Percentiles rank a stretch among this genome's conserved stretches.
Conservation (phyloP, 495 filamentous ascomycete species). For the Penicillium crystallinum region DNA sequence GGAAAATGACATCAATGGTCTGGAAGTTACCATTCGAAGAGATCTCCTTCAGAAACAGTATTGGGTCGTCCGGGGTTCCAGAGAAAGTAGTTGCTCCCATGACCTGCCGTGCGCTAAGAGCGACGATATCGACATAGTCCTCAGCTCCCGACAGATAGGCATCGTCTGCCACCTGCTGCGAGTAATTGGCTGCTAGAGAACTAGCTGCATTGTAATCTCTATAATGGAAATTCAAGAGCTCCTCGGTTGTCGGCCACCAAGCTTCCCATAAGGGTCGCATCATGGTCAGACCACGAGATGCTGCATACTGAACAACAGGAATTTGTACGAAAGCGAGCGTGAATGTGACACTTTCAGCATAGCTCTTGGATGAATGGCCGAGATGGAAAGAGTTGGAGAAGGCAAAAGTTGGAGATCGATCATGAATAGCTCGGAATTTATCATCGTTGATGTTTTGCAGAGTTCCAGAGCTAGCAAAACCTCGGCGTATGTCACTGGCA, state of each 20-base stretch:
- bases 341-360: constrained; percentile 59
- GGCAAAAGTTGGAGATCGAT: constrained; percentile 85
- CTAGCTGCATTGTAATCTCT: constrained; percentile 61
- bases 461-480: constrained; percentile 65
- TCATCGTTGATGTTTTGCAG: constrained; percentile 62
- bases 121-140: constrained; percentile 71
- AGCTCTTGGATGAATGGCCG: constrained; percentile 16
- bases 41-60: constrained; percentile 93
- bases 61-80: constrained; percentile 76
- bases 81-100: constrained; percentile 86
- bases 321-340: constrained; percentile 81
- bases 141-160: constrained; percentile 53
- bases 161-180: constrained; percentile 68
- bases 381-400: constrained; percentile 78
- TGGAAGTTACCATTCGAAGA: constrained; percentile 92
- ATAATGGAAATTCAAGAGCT: constrained; percentile 71
- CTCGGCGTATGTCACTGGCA: constrained; percentile 60
- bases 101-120: constrained; percentile 84
- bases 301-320: constrained; percentile 81
- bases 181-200: constrained; percentile 69
- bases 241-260: constrained; percentile 58
- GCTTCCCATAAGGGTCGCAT: constrained; percentile 88
- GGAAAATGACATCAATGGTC: constrained; percentile 97
- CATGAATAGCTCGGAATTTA: constrained; percentile 65
- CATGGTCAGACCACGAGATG: constrained; percentile 68